phyloP scores from a whole-genome alignment of 2,329 filamentous ascomycete genomes.

The Capronia americana region DNA sequence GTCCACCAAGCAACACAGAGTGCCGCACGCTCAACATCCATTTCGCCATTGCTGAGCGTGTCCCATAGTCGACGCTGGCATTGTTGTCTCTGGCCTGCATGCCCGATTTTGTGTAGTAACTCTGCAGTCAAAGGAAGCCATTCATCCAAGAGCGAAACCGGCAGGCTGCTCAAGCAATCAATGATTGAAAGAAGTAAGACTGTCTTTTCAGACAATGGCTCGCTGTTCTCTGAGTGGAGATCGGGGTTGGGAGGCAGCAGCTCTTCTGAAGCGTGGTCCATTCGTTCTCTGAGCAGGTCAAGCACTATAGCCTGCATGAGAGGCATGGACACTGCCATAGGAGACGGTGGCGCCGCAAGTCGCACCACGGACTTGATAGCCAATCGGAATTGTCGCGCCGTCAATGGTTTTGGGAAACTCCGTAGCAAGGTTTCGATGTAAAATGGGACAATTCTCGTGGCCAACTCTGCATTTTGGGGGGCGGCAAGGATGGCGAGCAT shows the following conservation, averaged over 20 bases:
- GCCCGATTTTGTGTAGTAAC: conserved; percentile 68
- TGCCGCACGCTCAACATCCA: conserved; percentile 83
- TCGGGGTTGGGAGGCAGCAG: conserved; percentile 52
- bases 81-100: conserved; percentile 66
- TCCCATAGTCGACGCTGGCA: conserved; percentile 80
- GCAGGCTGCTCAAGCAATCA: conserved; percentile 77
- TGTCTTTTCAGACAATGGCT: conserved; percentile 74
- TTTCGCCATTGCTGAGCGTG: conserved; percentile 77
- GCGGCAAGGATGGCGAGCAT: conserved; percentile 80
- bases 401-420: conserved; percentile 79
- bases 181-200: conserved; percentile 77
- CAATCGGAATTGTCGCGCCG: conserved; percentile 82
- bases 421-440: conserved; percentile 82
- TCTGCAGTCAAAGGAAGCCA: conserved; percentile 78
- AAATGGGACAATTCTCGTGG: conserved; percentile 75
- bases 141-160: conserved; percentile 73
- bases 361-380: conserved; percentile 86
- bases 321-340: conserved; percentile 74
- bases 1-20: conserved; percentile 89
- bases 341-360: conserved; percentile 79
- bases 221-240: conserved; percentile 42
- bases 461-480: conserved; percentile 75
- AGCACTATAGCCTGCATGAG: conserved; percentile 79
- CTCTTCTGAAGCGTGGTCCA: conserved; percentile 60
- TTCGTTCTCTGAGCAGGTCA: conserved; percentile 75